Evolutionary conservation across 768 basidiomycete genomes (phyloP).

Genomic region (Lactarius tabidus): DNA sequence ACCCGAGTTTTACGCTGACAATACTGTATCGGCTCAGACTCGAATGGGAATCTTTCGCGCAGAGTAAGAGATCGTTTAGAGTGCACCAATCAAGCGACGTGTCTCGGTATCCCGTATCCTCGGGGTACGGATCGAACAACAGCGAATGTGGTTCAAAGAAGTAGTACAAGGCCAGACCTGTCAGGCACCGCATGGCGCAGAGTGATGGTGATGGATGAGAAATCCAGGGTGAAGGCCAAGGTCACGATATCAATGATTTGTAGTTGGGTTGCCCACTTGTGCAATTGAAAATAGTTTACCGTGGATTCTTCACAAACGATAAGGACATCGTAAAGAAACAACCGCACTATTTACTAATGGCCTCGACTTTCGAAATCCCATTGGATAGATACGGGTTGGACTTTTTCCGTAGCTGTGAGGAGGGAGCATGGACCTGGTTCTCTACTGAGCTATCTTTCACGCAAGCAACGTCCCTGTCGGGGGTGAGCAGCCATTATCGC

Average conservation of each 20-base stretch:
- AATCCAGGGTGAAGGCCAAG: neutral
- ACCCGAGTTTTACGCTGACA: too few species aligned
- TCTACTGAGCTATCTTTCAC: neutral
- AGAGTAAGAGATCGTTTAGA: neutral
- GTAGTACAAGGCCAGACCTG: too few species aligned
- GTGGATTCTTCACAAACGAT: too few species aligned
- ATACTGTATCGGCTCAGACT: too few species aligned
- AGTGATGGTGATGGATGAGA: neutral
- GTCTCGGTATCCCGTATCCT: neutral
- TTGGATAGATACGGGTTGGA: neutral
- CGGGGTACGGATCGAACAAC: neutral
- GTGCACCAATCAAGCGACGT: neutral
- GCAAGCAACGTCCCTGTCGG: neutral
- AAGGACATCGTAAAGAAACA: neutral
- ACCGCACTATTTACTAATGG: neutral
- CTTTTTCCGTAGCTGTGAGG: neutral
- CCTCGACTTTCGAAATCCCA: neutral
- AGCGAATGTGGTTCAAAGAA: too few species aligned
- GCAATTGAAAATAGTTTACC: neutral
- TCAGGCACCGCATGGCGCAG: too few species aligned
- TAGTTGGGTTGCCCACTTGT: neutral
- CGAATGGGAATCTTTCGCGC: too few species aligned
- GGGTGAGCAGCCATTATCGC: neutral
- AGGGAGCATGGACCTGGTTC: neutral
- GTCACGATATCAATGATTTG: neutral